A percentile compares a stretch with the other conserved stretches of the same genome.
phyloP scores from a whole-genome alignment of 1,284 basidiomycete species.

The Chalciporus sp. region DNA sequence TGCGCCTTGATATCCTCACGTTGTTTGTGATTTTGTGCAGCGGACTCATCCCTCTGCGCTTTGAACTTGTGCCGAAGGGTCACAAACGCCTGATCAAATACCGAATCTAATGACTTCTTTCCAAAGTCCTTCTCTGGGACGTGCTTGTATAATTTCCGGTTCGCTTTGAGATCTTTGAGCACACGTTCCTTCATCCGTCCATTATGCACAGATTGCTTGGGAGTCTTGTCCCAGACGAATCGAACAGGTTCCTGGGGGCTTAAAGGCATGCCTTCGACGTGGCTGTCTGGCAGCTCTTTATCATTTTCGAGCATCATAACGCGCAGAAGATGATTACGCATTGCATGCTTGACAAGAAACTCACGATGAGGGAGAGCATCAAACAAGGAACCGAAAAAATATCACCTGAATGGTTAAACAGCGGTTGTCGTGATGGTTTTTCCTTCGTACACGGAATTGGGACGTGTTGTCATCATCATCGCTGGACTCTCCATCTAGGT shows the following conservation, averaged over 20 bases:
- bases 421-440: constrained; percentile 60
- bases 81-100: constrained; percentile 71
- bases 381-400: background rate
- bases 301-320: constrained; percentile 59
- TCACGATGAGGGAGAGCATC: constrained; percentile 6
- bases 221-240: constrained; percentile 76
- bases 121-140: constrained; percentile 67
- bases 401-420: constrained; percentile 67
- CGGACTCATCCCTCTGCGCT: constrained; percentile 51
- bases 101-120: constrained; percentile 58
- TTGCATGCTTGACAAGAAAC: constrained; percentile 54
- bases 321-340: constrained; percentile 61
- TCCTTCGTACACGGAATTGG: constrained; percentile 45
- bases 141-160: constrained; percentile 57
- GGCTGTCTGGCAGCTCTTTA: constrained; percentile 60
- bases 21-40: constrained; percentile 45
- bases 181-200: constrained; percentile 66
- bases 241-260: constrained; percentile 55
- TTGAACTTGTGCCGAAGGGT: constrained; percentile 69
- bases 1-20: constrained; percentile 62
- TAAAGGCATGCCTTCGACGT: constrained; percentile 52
- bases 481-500: constrained; percentile 41
- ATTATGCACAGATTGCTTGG: constrained; percentile 71
- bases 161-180: constrained; percentile 57
- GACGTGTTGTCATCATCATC: constrained; percentile 38